Evolutionary conservation across 73 alveolate species (phyloP).

Genomic region (Stentor roeselii): DNA sequence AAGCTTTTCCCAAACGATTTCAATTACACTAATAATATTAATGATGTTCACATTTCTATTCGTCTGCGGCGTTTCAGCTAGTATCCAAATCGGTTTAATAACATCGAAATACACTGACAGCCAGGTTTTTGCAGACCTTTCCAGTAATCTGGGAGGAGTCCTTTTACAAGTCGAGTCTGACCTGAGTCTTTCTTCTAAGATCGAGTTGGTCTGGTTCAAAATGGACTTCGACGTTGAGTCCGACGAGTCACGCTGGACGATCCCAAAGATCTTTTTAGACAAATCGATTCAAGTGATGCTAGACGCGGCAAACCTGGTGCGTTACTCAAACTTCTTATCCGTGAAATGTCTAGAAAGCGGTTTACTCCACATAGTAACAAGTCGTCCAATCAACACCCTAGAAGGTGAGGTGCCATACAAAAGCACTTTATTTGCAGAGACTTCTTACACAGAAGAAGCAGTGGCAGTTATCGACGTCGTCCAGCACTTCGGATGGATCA

Average conservation of each 20-base stretch:
- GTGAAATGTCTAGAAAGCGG: background rate
- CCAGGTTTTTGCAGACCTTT: background rate
- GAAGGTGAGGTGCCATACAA: background rate
- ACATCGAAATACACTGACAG: background rate
- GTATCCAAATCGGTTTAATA: background rate
- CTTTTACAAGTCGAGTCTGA: background rate
- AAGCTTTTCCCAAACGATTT: background rate
- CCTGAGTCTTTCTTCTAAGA: background rate
- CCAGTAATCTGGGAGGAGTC: background rate
- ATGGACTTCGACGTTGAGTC: background rate
- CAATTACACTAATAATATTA: too few relatives aligned
- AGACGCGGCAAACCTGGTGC: constrained; percentile 10
- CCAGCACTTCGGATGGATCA: constrained; percentile 13
- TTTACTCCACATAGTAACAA: background rate
- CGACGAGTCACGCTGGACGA: background rate
- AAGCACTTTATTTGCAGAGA: constrained; percentile 16
- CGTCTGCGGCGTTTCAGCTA: background rate
- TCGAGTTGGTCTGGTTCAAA: background rate
- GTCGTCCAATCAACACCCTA: constrained; percentile 4
- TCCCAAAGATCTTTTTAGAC: background rate
- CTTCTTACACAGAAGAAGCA: constrained; percentile 22
- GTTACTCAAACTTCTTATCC: background rate
- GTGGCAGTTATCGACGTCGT: constrained; percentile 5
- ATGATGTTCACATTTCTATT: background rate
- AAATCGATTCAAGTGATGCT: background rate